phyloP scores from a whole-genome alignment of 1,139 yeast genomes.

The Candida glucosophila region DNA sequence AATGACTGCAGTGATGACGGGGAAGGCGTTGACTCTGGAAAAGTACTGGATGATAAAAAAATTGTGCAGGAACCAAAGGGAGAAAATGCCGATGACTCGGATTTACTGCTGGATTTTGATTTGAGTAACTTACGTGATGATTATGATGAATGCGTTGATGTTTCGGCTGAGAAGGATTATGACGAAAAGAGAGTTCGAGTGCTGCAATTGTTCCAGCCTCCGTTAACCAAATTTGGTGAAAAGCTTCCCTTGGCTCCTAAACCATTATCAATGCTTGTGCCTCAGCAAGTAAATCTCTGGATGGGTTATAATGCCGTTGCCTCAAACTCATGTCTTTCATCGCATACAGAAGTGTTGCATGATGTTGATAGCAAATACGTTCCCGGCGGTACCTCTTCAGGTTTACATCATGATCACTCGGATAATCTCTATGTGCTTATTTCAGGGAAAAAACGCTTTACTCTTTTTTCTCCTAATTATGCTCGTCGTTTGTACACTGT shows the following conservation, averaged over 20 bases:
- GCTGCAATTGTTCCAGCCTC: conserved; percentile 50
- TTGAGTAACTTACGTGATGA: conserved; percentile 42
- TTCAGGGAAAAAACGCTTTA: conserved; percentile 57
- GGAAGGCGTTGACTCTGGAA: conserved; percentile 5
- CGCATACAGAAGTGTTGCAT: conserved; percentile 3
- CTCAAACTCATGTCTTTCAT: conserved; percentile 10
- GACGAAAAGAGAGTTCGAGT: conserved; percentile 14
- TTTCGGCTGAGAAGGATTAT: conserved; percentile 8
- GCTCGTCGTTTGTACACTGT: conserved; percentile 51
- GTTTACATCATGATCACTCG: conserved; percentile 77
- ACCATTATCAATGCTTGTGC: conserved; percentile 33
- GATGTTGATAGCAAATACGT: conserved; percentile 35
- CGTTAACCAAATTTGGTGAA: conserved; percentile 40
- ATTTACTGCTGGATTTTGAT: conserved; percentile 28
- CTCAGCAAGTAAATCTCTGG: conserved; percentile 74
- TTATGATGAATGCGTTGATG: conserved; percentile 26
- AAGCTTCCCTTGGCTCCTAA: conserved; percentile 34
- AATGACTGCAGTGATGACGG: conserved; percentile 10
- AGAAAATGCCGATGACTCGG: conserved; percentile 3
- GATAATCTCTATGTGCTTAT: conserved; percentile 59
- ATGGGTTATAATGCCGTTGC: conserved; percentile 31
- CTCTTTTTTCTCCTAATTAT: conserved; percentile 54
- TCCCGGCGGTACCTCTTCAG: conserved; percentile 57
- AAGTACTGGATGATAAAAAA: conserved; percentile 9
- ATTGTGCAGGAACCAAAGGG: conserved; percentile 8